Evolutionary conservation across 148 eudicot genomes (phyloP).

Genomic region (Dysphania ambrosioides): DNA sequence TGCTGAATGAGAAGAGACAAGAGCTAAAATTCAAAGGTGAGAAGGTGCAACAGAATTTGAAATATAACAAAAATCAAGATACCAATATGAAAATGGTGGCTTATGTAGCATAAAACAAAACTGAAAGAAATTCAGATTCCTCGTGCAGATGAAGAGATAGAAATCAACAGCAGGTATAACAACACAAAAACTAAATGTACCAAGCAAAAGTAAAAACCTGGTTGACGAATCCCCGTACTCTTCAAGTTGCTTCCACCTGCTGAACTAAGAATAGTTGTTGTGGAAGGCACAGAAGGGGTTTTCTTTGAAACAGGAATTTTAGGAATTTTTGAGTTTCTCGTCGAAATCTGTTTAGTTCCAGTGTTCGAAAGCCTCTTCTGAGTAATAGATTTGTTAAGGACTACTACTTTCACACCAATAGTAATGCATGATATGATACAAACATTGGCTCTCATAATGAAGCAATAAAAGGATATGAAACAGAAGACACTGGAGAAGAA

Average conservation of each 20-base stretch:
- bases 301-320: conserved; percentile 46
- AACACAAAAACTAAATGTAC: not conserved
- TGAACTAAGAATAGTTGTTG: conserved; percentile 29
- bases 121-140: not conserved
- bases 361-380: conserved; percentile 64
- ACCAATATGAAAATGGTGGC: not conserved
- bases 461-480: not conserved
- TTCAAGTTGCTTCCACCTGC: conserved; percentile 34
- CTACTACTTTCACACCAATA: conserved; percentile 1
- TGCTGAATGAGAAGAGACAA: conserved; percentile 27
- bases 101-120: not conserved
- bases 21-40: conserved; percentile 1
- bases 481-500: conserved; percentile 1
- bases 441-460: not conserved
- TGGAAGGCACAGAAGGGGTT: conserved; percentile 32
- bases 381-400: conserved; percentile 57
- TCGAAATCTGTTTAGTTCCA: conserved; percentile 35
- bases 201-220: conserved; percentile 39
- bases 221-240: conserved; percentile 39
- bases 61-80: not conserved
- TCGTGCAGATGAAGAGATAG: conserved; percentile 16
- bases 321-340: conserved; percentile 61
- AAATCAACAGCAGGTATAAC: conserved; percentile 5
- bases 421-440: not conserved
- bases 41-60: not conserved